Conservation (phyloP, 108 stramenopile genomes). For the Nitzschia sp. region DNA sequence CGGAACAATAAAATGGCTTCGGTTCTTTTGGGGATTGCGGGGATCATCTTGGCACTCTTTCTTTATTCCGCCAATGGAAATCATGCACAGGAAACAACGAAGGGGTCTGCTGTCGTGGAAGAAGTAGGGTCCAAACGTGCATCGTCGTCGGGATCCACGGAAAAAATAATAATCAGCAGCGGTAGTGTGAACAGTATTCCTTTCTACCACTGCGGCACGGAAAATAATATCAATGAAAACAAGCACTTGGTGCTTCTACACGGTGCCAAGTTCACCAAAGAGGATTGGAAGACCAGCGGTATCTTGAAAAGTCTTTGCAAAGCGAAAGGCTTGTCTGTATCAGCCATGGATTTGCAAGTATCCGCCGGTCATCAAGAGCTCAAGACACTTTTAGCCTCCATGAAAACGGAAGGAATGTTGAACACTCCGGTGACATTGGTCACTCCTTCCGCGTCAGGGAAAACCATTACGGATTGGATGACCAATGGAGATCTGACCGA, state of each 20-base stretch:
- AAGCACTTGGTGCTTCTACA: constrained; percentile 61
- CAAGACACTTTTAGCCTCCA: constrained; percentile 29
- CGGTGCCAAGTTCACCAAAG: constrained; percentile 74
- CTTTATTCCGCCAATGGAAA: neutral
- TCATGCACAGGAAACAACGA: neutral
- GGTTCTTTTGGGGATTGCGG: neutral
- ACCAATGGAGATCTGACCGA: constrained; percentile 11
- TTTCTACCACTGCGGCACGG: constrained; percentile 12
- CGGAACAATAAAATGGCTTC: neutral
- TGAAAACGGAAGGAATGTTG: constrained; percentile 26
- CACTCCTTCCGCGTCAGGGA: constrained; percentile 79
- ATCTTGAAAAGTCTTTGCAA: constrained; percentile 56
- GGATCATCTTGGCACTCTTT: neutral
- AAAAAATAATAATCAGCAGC: neutral
- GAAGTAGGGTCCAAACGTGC: neutral
- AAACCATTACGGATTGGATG: constrained; percentile 54
- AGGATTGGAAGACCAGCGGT: constrained; percentile 72
- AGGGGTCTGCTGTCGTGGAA: neutral
- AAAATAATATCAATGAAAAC: no score
- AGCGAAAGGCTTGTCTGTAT: constrained; percentile 31
- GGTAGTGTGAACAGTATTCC: constrained; percentile 5
- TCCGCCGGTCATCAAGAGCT: constrained; percentile 43
- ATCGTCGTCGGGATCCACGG: neutral
- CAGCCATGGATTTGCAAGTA: constrained; percentile 69
- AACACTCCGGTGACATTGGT: constrained; percentile 45